Evolutionary conservation across 192 early-diverging fungal genomes (phyloP).

Genomic region (Phlyctochytrium arcticum): DNA sequence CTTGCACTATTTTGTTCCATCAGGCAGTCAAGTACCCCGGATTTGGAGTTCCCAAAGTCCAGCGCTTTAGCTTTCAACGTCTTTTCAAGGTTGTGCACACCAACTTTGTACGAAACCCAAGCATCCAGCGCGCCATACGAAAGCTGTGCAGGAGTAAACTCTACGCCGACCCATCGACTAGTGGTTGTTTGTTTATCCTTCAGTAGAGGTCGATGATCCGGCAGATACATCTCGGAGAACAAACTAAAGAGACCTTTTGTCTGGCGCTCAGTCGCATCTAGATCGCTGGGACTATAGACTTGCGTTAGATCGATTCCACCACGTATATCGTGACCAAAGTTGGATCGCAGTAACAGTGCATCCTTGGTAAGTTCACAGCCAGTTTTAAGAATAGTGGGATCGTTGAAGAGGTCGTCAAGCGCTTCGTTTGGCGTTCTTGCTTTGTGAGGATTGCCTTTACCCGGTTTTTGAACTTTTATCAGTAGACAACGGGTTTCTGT

Average conservation of each 20-base stretch:
- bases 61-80: not conserved
- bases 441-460: not conserved
- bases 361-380: slow-evolving; percentile 21
- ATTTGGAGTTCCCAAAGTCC: slow-evolving; percentile 1
- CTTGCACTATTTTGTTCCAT: slow-evolving; percentile 2
- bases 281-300: slow-evolving; percentile 1
- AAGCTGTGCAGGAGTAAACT: slow-evolving; percentile 8
- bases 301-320: slow-evolving; percentile 18
- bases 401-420: slow-evolving; percentile 2
- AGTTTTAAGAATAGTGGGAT: slow-evolving; percentile 8
- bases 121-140: slow-evolving; percentile 10
- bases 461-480: not conserved
- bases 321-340: slow-evolving; percentile 15
- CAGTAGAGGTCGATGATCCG: not conserved
- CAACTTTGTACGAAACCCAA: slow-evolving; percentile 21
- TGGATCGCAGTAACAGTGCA: slow-evolving; percentile 3
- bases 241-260: slow-evolving; percentile 6
- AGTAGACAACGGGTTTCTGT: slow-evolving; percentile 14
- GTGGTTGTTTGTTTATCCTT: slow-evolving; percentile 17
- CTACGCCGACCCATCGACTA: slow-evolving; percentile 10
- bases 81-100: slow-evolving; percentile 5
- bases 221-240: slow-evolving; percentile 13
- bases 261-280: not conserved
- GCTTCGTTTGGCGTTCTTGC: not conserved
- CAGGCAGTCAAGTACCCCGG: not conserved